A percentile compares a stretch with the other conserved stretches of the same genome.
phyloP scores from a whole-genome alignment of 2,329 filamentous ascomycete genomes.

The Colletotrichum lindemuthianum region DNA sequence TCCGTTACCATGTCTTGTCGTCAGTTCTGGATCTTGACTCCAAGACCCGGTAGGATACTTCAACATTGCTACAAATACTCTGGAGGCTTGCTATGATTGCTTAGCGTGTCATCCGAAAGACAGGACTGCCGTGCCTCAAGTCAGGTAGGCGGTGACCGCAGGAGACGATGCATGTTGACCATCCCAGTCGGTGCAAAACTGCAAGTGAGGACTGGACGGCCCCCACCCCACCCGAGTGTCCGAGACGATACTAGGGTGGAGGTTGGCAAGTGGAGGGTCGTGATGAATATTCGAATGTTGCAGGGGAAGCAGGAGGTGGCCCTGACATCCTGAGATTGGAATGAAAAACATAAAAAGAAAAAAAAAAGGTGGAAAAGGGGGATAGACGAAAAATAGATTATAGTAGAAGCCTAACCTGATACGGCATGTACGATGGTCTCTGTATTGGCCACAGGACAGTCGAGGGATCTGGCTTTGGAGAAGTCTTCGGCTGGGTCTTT shows the following conservation, averaged over 20 bases:
- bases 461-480: too few relatives aligned
- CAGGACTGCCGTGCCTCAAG: background rate
- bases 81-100: constrained; percentile 18
- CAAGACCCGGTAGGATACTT: background rate
- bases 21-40: background rate
- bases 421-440: too few relatives aligned
- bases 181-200: constrained; percentile 11
- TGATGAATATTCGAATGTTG: too few relatives aligned
- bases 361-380: too few relatives aligned
- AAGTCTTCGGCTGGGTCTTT: too few relatives aligned
- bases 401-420: too few relatives aligned
- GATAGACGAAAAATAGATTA: too few relatives aligned
- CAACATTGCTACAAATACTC: constrained; percentile 1
- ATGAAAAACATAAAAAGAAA: too few relatives aligned
- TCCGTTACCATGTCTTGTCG: background rate
- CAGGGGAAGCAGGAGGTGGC: too few relatives aligned
- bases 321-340: too few relatives aligned
- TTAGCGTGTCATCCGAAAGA: constrained; percentile 14
- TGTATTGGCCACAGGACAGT: too few relatives aligned
- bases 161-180: constrained; percentile 1
- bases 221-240: constrained; percentile 8
- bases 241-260: background rate
- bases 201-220: constrained; percentile 9
- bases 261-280: background rate
- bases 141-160: constrained; percentile 3